Base-by-base conservation (phyloP, 1,284 basidiomycete species). In the Anthracocystis setariae region DNA sequence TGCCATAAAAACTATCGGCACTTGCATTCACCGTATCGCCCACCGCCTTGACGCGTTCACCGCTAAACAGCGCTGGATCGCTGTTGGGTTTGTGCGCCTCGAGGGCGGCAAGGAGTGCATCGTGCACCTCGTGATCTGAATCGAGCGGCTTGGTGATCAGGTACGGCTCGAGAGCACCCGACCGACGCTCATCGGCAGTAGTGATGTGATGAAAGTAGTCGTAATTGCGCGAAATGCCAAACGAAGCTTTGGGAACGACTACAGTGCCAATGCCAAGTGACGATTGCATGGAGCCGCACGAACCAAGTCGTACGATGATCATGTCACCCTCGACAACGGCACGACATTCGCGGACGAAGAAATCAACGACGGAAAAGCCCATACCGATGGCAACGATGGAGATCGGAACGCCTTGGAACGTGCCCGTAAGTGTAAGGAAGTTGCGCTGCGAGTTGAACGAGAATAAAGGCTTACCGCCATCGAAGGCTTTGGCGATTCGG, bases 321-420 rank as follows among this genome's bases (percentile, higher is more conserved):
- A 93, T 88, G 78, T 93, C 91, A 8, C 92, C 91, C 63, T 84
- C 85, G 39, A 92, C 83, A 71, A 90, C 90, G 78, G 92, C 92
- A 58, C 91, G 86, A 17, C 87, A 88, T 84, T 93, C 92, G 66
- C 92, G 88, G 15, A 93, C 87, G 81, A 92, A 91, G 83, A 93
- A 93, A 83, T 93, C 91, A 85, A 69, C 54, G 0, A 76, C 65
- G 15, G 55, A 55, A 29, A 79, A 73, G 20, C 91, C 91, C 92
- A 93, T 93, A 9, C 92, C 92, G 58, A 92, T 92, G 62, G 89
- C 90, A 44, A 92, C 85, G 53, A 93, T 87, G 13, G 89, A 90
- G 32, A 93, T 82, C 5, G 91, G 90, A 3, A 87, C 83, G 44
- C 87, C 88, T 44, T 87, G 86, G 85, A 89, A 92, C 37, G 88